Base-by-base conservation (phyloP, 2,329 filamentous ascomycete species). In the Aspergillus sp. region DNA sequence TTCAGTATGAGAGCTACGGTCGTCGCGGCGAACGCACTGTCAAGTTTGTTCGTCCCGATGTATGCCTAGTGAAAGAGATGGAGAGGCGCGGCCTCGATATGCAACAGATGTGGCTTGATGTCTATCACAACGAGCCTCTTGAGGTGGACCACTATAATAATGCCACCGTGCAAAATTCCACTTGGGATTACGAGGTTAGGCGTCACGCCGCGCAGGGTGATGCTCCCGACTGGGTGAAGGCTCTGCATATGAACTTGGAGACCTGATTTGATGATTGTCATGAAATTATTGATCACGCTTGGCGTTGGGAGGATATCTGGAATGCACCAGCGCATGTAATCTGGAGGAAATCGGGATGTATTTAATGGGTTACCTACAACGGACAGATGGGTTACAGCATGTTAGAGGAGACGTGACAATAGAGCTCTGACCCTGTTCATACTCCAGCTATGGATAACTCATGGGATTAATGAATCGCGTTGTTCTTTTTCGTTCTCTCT, bases 1-100 rank as follows among this genome's bases (percentile, higher is more conserved):
- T 75, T 29, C 66, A 68, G 19, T 71, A 66, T 23, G 65, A 74
- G 49, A 66, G 63, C 31, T 76, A 74, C 43, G 54, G 73, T 0
- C 50, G 67, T 43, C 58, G 32, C 31, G 61, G 47, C 9, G 79
- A 71, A 44, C 61, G 52, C 16, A 58, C 19, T 20, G 40, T 59
- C 7, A 78, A 79, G 54, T 75, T 89, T 54, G 55, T 78, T 38
- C 72, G 81, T 0, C 80, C 81, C 0, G 86, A 88, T 57, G 77
- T 85, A 67, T 70, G 86, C 29, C 69, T 89, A 19, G 70, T 82
- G 40, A 63, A 74, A 11, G 87, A 91, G 63, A 72, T 78, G 0
- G 67, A 79, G 0, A 71, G 77, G 14, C 72, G 87, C 14, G 66
- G 75, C 0, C 64, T 88, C 31, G 57, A 76, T 19, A 65, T 89